These are phyloP conservation scores for Cutaneotrichosporon arboriforme DNA, from an alignment of 1,284 basidiomycete species.

Conservation along the genomic window DNA sequence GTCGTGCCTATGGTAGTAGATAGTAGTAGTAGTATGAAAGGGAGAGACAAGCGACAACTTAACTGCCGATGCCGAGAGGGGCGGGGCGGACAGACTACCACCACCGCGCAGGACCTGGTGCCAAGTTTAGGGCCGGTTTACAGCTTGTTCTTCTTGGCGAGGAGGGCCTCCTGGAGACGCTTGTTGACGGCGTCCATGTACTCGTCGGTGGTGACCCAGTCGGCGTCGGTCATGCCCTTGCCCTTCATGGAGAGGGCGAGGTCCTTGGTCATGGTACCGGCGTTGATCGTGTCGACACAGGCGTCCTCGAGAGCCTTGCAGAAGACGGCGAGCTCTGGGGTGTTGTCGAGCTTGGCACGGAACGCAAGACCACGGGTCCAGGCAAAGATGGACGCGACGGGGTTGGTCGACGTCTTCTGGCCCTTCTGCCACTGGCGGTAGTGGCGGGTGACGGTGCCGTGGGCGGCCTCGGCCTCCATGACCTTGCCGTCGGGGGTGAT, in stretches of 20 bases:
- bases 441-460: slow-evolving; percentile 81
- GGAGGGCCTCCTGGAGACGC: slow-evolving; percentile 34
- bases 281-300: slow-evolving; percentile 84
- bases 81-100: too few relatives aligned
- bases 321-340: slow-evolving; percentile 69
- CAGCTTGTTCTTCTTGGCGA: slow-evolving; percentile 21
- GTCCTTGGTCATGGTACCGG: slow-evolving; percentile 94
- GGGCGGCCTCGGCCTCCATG: slow-evolving; percentile 91
- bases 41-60: background rate
- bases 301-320: slow-evolving; percentile 75
- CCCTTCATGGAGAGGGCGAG: slow-evolving; percentile 92
- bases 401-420: slow-evolving; percentile 93
- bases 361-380: slow-evolving; percentile 95
- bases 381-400: slow-evolving; percentile 96
- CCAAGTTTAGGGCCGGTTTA: too few relatives aligned
- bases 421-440: slow-evolving; percentile 97
- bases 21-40: background rate
- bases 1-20: slow-evolving; percentile 1
- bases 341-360: slow-evolving; percentile 87
- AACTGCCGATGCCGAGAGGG: too few relatives aligned
- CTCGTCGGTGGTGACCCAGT: slow-evolving; percentile 86
- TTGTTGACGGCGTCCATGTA: slow-evolving; percentile 77
- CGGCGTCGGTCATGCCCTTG: slow-evolving; percentile 79
- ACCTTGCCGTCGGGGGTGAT: slow-evolving; percentile 91
- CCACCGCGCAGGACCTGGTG: too few relatives aligned